A percentile compares a stretch with the other conserved stretches of the same genome.
Conservation (phyloP, 2,329 filamentous ascomycete genomes). For the Raffaelea ambrosiae region DNA sequence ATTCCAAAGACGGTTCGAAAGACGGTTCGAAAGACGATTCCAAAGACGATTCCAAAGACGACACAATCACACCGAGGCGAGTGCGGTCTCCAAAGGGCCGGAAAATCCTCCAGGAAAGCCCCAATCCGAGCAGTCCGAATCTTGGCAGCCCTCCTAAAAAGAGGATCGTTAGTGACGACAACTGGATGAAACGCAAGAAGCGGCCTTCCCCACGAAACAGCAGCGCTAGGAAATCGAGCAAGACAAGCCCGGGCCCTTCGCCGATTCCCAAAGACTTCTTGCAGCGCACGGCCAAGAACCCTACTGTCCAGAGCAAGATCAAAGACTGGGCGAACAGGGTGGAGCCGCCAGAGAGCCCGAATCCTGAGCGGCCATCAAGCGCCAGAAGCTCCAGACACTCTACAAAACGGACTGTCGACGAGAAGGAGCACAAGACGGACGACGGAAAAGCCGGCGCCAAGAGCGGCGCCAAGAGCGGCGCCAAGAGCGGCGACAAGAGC, state of each 20-base stretch:
- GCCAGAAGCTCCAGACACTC: slow-evolving; percentile 1
- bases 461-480: slow-evolving; percentile 15
- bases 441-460: too few relatives aligned
- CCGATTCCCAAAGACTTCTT: slow-evolving; percentile 52
- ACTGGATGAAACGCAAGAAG: slow-evolving; percentile 62
- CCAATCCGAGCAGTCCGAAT: slow-evolving; percentile 21
- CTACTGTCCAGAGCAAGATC: slow-evolving; percentile 49
- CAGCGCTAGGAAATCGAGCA: slow-evolving; percentile 18
- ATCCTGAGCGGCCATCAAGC: not conserved
- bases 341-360: slow-evolving; percentile 35
- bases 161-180: slow-evolving; percentile 84
- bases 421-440: not conserved
- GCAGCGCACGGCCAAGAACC: slow-evolving; percentile 42
- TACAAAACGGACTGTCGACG: not conserved
- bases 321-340: slow-evolving; percentile 53
- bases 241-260: slow-evolving; percentile 16
- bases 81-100: slow-evolving; percentile 2
- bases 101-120: slow-evolving; percentile 18
- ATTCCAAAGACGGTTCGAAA: not conserved
- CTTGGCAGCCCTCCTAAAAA: slow-evolving; percentile 67
- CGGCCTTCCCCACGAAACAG: slow-evolving; percentile 30
- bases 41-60: not conserved
- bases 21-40: not conserved
- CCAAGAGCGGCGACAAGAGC: slow-evolving; percentile 10
- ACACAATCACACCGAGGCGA: not conserved